A percentile compares a stretch with the other conserved stretches of the same genome.
Conservation (phyloP, 176 grass and related monocot genomes). For the Microstegium vimineum region DNA sequence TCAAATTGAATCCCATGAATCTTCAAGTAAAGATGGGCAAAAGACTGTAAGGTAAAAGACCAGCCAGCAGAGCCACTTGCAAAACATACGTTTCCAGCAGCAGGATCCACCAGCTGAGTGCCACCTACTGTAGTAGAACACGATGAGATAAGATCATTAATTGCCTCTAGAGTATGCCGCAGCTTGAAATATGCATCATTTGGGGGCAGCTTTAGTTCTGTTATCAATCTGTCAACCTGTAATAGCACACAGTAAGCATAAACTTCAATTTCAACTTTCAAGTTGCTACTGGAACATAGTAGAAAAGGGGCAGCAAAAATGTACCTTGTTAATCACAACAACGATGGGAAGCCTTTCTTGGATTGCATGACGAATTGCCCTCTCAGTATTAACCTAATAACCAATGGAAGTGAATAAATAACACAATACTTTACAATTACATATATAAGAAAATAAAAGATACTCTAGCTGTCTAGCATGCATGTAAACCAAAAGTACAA, state of each 20-base stretch:
- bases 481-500: neutral
- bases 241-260: constrained; percentile 24
- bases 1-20: constrained; percentile 91
- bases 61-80: constrained; percentile 91
- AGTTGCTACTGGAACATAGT: constrained; percentile 14
- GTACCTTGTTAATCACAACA: constrained; percentile 96
- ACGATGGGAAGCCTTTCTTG: constrained; percentile 96
- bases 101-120: constrained; percentile 77
- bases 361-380: constrained; percentile 94
- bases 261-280: constrained; percentile 4
- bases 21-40: constrained; percentile 83
- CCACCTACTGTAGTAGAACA: constrained; percentile 90
- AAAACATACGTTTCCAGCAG: constrained; percentile 92
- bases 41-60: constrained; percentile 98
- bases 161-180: constrained; percentile 76
- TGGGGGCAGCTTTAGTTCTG: constrained; percentile 90
- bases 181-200: constrained; percentile 99
- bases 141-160: constrained; percentile 92
- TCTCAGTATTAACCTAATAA: constrained; percentile 92
- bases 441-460: neutral
- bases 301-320: neutral
- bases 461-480: neutral
- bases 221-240: constrained; percentile 93
- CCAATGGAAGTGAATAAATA: constrained; percentile 32
- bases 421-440: neutral